phyloP scores from a whole-genome alignment of 2,329 filamentous ascomycete genomes.

The Colletotrichum cuscutae region DNA sequence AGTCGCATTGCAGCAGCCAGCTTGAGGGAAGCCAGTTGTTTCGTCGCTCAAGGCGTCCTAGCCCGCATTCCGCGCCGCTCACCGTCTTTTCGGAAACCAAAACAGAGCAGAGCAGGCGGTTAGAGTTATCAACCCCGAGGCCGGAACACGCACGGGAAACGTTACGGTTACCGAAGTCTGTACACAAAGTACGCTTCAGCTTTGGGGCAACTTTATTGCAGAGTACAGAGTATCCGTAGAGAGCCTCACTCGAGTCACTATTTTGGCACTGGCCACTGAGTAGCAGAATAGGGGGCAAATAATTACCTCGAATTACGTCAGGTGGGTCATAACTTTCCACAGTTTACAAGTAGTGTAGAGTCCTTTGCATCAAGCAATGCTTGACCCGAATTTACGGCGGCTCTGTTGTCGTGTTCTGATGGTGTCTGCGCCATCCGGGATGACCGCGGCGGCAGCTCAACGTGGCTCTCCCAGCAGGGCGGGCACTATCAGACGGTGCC shows the following conservation, averaged over 20 bases:
- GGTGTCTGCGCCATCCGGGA: neutral
- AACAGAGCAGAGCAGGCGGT: neutral
- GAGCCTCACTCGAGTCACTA: neutral
- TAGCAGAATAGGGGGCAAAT: neutral
- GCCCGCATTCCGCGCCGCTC: neutral
- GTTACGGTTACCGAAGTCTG: neutral
- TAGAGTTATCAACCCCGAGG: neutral
- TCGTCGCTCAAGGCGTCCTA: constrained; percentile 6
- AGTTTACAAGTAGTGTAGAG: neutral
- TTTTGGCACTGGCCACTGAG: no score
- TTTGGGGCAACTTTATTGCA: no score
- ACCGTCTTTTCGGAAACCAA: constrained; percentile 28
- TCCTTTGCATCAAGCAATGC: neutral
- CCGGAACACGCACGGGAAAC: constrained; percentile 1
- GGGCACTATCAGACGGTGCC: constrained; percentile 17
- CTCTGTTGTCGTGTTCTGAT: neutral
- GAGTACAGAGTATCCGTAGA: no score
- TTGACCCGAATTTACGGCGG: constrained; percentile 14
- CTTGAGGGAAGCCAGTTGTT: neutral
- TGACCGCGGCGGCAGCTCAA: neutral
- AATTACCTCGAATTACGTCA: constrained; percentile 32
- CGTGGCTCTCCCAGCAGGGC: neutral
- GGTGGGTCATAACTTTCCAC: constrained; percentile 21
- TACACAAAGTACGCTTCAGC: neutral
- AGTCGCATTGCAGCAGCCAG: constrained; percentile 25